Base-by-base conservation (phyloP, 495 filamentous ascomycete species). In the Oleoguttula mirabilis region DNA sequence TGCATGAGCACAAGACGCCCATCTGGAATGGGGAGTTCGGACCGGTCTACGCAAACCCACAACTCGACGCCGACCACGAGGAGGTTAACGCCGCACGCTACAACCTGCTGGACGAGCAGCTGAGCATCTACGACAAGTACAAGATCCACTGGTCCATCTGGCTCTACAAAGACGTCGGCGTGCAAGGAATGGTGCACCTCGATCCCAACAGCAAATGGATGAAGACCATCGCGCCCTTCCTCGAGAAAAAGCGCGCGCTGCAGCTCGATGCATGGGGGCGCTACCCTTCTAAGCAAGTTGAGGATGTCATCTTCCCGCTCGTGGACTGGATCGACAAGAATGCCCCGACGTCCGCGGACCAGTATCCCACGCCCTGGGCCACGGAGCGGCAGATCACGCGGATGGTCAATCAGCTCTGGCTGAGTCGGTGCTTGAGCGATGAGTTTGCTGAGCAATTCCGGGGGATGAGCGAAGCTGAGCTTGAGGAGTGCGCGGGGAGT, bases 21-120 rank as follows among this genome's bases (percentile, higher is more conserved):
- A 69, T 74, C 52, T 80, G 75, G 76, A 80, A 80, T 48, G 76
- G 76, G 35, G 76, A 80, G 47, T 80, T 77, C 41, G 76, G 76
- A 0, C 76, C 75, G 2, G 74, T 79, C 2, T 81, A 80, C 50
- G 70, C 68, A 3, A 52, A 64, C 25, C 51, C 58, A 3, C 8
- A 14, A 14, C 39, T 20, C 28, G 39, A 53, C 15, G 59, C 60
- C 2, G 57, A 65, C 31, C 51, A 65, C 5, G 55, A 63, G 2
- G 47, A 56, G 21, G 68, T 69, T 38, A 79, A 79, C 50, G 44
- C 64, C 41, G 54, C 62, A 17, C 60, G 76, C 7, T 75, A 72
- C 50, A 58, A 65, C 11, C 56, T 79, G 2, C 64, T 79, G 6
- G 64, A 66, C 3, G 64, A 71, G 30, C 77, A 80, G 46, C 56